Base-by-base conservation (phyloP, 768 basidiomycete species). In the Pisolithus orientalis region DNA sequence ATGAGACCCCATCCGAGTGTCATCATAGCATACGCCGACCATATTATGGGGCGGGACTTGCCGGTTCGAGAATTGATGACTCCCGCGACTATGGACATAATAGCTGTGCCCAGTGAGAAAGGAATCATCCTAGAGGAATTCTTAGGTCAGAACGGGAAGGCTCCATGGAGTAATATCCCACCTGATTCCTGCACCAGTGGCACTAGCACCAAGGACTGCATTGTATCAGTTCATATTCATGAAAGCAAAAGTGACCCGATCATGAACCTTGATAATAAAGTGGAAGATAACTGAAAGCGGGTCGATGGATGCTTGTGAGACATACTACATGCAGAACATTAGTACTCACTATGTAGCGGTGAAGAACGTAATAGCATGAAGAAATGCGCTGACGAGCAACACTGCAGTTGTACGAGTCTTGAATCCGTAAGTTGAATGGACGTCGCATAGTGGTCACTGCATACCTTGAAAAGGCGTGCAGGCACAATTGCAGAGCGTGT, bases 361-460 rank as follows among this genome's bases (percentile, higher is more conserved):
- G 58, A 88, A 85, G 68, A 87, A 87, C 2, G 74, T 73, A 21
- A 83, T 17, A 0, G 78, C 85, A 56, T 91, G 89, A 10, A 87
- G 59, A 62, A 90, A 81, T 6, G 72, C 70, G 2, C 76, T 69
- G 25, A 85, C 57, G 8, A 90, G 65, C 34, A 89, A 64, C 27
- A 84, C 72, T 1, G 69, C 72, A 6, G 87, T 90, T 3, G 87
- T 91, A 28, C 86, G 80, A n/a, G 84, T 88, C 84, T 84, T 53
- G 4, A 37, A 38, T n/a, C 34, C 13, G 17, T 37, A 6, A 9
- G 9, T 32, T 37, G 39, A 16, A 45, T 28, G 1, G 37, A 51
- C 14, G 5, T 38, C 5, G 32, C 43, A 24, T n/a, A 8, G 28
- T 3, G 2, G 27, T 8, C 16, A 49, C 1, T 46, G 31, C 70